A percentile compares a stretch with the other conserved stretches of the same genome.
phyloP scores from a whole-genome alignment of 2,329 filamentous ascomycete genomes.

The Raffaelea arxii region DNA sequence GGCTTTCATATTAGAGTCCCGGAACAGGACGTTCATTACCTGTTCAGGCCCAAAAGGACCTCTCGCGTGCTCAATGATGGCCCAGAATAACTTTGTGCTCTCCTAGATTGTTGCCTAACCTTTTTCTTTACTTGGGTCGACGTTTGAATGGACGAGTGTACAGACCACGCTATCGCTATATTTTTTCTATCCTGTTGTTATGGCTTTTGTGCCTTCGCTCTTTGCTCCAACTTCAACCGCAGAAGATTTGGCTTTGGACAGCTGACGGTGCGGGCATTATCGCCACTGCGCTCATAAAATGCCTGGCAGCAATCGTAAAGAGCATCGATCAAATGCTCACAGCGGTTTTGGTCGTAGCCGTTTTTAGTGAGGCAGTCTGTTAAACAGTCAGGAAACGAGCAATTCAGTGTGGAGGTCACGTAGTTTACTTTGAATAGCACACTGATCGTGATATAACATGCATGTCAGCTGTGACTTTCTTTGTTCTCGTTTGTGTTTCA shows the following conservation, averaged over 20 bases:
- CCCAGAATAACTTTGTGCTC: conserved; percentile 70
- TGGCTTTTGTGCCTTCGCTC: not conserved
- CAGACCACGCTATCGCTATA: conserved; percentile 13
- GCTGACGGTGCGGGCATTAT: conserved; percentile 65
- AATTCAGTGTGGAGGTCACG: not conserved
- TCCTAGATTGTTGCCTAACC: conserved; percentile 60
- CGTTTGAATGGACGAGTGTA: conserved; percentile 28
- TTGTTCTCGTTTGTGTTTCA: too few species aligned
- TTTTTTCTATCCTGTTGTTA: not conserved
- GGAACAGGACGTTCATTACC: conserved; percentile 84
- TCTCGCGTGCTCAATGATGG: conserved; percentile 93
- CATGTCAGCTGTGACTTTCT: too few species aligned
- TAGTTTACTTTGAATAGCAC: conserved; percentile 76
- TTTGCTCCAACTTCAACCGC: conserved; percentile 71
- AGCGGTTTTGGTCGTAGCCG: conserved; percentile 77
- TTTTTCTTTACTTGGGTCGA: conserved; percentile 28
- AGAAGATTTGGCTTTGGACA: conserved; percentile 78
- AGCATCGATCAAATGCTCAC: conserved; percentile 66
- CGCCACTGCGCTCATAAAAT: conserved; percentile 74
- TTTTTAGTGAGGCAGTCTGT: conserved; percentile 77
- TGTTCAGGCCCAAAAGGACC: conserved; percentile 80
- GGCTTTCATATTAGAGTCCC: conserved; percentile 99
- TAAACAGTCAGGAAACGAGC: conserved; percentile 3
- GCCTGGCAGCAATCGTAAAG: conserved; percentile 88
- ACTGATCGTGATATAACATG: too few species aligned